Conservation (phyloP, 176 grass and related monocot species). For the Pharus latifolius region DNA sequence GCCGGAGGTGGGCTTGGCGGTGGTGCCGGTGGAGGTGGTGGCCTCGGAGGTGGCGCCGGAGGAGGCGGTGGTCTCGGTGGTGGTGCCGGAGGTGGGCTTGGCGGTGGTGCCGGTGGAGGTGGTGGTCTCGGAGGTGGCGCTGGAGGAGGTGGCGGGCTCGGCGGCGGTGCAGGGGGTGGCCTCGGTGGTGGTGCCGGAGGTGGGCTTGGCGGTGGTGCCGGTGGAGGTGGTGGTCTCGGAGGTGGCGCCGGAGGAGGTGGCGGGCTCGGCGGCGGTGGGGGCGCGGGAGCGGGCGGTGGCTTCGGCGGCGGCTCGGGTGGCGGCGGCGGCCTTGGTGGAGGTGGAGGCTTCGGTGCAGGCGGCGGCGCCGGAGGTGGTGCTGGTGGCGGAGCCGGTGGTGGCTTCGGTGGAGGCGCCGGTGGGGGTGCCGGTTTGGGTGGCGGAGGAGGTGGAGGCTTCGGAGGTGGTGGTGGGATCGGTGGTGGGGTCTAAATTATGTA, state of each 20-base stretch:
- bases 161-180: conserved; percentile 2
- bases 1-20: conserved; percentile 9
- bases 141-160: conserved; percentile 12
- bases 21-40: conserved; percentile 8
- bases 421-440: not conserved
- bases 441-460: not conserved
- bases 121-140: conserved; percentile 6
- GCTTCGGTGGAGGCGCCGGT: not conserved
- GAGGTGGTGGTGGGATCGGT: not conserved
- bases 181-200: not conserved
- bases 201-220: conserved; percentile 1
- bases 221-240: not conserved
- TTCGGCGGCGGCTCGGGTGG: not conserved
- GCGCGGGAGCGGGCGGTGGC: not conserved
- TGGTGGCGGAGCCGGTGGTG: not conserved
- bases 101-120: conserved; percentile 17
- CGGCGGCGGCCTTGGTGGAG: not conserved
- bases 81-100: conserved; percentile 5
- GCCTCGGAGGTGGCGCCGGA: conserved; percentile 11
- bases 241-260: not conserved
- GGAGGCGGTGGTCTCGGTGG: not conserved
- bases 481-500: not conserved
- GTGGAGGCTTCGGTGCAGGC: not conserved
- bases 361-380: not conserved
- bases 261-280: not conserved